Conservation (phyloP, 345 rosid genomes). For the Populus deltoides region DNA sequence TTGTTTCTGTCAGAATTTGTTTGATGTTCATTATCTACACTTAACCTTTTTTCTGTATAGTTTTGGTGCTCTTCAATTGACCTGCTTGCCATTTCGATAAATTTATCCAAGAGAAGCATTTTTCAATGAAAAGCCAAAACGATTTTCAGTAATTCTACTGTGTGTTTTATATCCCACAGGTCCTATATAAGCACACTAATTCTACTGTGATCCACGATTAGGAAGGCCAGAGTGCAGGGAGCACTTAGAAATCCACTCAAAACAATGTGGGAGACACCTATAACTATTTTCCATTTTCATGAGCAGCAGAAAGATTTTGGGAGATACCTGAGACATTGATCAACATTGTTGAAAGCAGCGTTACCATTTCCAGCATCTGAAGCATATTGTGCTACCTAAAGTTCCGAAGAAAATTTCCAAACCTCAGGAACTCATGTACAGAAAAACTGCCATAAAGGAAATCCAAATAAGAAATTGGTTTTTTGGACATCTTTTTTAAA, state of each 20-base stretch:
- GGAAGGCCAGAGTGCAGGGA: neutral
- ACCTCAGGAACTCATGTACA: slow-evolving; percentile 35
- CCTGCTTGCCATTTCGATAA: neutral
- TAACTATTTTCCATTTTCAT: neutral
- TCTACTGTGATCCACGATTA: neutral
- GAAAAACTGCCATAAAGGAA: slow-evolving; percentile 36
- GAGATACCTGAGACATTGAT: slow-evolving; percentile 67
- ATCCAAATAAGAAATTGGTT: slow-evolving; percentile 19
- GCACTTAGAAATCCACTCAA: neutral
- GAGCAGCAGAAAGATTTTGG: neutral
- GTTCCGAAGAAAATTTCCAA: slow-evolving; percentile 40
- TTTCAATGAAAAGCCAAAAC: neutral
- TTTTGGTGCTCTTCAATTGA: neutral
- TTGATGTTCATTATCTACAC: neutral
- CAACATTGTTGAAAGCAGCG: slow-evolving; percentile 59
- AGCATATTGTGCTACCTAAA: slow-evolving; percentile 87
- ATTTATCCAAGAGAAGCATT: neutral
- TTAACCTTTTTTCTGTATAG: neutral
- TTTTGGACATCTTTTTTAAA: neutral
- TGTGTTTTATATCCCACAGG: neutral
- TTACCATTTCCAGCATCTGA: slow-evolving; percentile 70
- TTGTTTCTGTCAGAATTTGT: neutral
- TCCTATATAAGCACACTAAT: neutral
- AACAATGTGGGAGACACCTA: neutral
- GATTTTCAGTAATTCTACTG: too few species aligned